Base-by-base conservation (phyloP, 169 alveolate genomes). In the Miamiensis avidus region DNA sequence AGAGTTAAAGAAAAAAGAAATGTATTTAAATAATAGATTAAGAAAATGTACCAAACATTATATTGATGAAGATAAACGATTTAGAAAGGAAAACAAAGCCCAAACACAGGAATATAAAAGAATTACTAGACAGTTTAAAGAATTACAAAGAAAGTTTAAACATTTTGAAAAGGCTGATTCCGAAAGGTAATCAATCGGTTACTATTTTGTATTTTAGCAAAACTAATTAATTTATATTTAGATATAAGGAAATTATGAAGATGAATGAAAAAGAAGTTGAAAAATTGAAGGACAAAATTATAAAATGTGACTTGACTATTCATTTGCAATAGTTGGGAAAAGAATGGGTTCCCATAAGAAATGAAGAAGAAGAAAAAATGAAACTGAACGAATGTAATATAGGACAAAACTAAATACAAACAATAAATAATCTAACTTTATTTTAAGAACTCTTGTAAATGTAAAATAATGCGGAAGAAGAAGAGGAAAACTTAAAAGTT, bases 191-290 rank as follows among this genome's bases (percentile, higher is more conserved):
- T 25, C 28, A 33, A 31, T 1, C 25, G 0, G 31, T 73, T 73
- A n/a, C 4, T 11, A 4, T 11, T 49, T 49, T 49, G 20, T 49
- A 49, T 49, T 11, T 11, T 11, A 49, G 4, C 20, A 11, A n/a
- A 75, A n/a, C 33, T n/a, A 0, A 49, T 20, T 49, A 49, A 49
- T 11, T 49, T 49, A 29, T 29, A 64, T 86, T 83, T 64, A 87
- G 93, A 34, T 92, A 89, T 83, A 88, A 88, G 75, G 95, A 92
- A 73, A 92, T 92, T 31, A 82, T 91, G 87, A 85, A 92, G 0
- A 92, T 92, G 95, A 92, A 92, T 83, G 93, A 92, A 83, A 81
- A 84, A 29, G 95, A 92, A 86, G 95, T 92, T 0, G 49, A 89
- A 31, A 89, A 90, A 73, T 76, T 92, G 26, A 90, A 89, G 31